Percentiles rank a stretch among this genome's conserved stretches.
phyloP scores from a whole-genome alignment of 345 rosid genomes.

The Gossypium sturtianum region DNA sequence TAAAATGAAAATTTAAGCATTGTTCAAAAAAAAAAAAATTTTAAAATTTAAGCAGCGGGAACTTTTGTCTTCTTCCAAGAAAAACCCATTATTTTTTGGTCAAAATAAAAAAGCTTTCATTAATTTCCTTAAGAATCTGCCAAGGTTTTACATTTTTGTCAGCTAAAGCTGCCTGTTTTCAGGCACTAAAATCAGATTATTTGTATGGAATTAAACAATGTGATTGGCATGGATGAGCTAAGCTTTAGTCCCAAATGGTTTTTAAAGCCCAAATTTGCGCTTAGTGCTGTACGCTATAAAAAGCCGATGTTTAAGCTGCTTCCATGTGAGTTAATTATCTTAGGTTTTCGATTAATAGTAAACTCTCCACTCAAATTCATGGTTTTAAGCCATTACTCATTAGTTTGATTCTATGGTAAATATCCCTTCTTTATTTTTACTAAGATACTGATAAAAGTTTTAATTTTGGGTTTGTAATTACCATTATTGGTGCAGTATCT shows the following conservation, averaged over 20 bases:
- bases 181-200: neutral
- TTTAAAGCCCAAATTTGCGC: too few species aligned
- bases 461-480: neutral
- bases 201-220: neutral
- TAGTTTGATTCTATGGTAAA: too few species aligned
- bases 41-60: neutral
- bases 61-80: slow-evolving; percentile 32
- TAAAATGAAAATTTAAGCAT: too few species aligned
- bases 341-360: too few species aligned
- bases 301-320: too few species aligned
- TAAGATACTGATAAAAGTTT: too few species aligned
- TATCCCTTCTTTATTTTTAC: too few species aligned
- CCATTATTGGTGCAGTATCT: slow-evolving; percentile 47
- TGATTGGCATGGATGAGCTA: neutral
- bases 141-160: slow-evolving; percentile 13
- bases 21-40: too few species aligned
- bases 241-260: neutral
- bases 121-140: slow-evolving; percentile 13
- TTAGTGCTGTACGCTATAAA: too few species aligned
- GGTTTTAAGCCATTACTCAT: too few species aligned
- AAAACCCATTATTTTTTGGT: slow-evolving; percentile 10
- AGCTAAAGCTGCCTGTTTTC: slow-evolving; percentile 8
- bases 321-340: too few species aligned
- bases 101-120: neutral
- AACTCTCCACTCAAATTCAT: too few species aligned